Evolutionary conservation across 169 alveolate genomes (phyloP).

Genomic region (Plasmodium falciparum): DNA sequence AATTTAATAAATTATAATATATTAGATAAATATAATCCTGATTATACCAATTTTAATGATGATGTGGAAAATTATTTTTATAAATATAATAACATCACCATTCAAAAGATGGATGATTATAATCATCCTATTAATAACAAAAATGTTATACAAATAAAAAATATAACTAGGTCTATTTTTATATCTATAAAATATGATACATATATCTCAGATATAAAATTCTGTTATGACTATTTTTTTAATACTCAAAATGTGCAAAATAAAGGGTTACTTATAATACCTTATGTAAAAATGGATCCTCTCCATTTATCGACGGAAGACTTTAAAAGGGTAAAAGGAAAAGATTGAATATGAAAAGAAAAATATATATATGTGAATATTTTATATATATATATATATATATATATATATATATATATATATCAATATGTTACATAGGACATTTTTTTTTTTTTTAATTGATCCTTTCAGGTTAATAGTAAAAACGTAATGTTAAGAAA

Average conservation of each 20-base stretch:
- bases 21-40: not conserved
- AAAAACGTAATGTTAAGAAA: not conserved
- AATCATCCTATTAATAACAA: not conserved
- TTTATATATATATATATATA: not conserved
- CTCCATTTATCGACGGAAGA: conserved; percentile 23
- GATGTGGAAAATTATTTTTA: not conserved
- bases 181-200: conserved; percentile 6
- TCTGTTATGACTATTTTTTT: conserved; percentile 10
- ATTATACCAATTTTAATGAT: conserved; percentile 3
- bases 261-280: not conserved
- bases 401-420: not conserved
- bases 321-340: conserved; percentile 39
- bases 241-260: not conserved
- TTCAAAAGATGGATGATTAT: not conserved
- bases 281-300: conserved; percentile 20
- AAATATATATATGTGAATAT: not conserved
- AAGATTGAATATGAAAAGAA: not conserved
- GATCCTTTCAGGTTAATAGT: conserved; percentile 23
- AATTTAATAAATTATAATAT: conserved; percentile 1
- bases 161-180: not conserved
- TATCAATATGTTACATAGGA: not conserved
- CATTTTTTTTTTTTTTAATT: not conserved
- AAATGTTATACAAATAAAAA: not conserved
- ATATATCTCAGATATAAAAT: not conserved
- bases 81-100: not conserved